These are phyloP conservation scores for Picochlorum sp. DNA, from an alignment of 139 green algal species.

Conservation along the genomic window DNA sequence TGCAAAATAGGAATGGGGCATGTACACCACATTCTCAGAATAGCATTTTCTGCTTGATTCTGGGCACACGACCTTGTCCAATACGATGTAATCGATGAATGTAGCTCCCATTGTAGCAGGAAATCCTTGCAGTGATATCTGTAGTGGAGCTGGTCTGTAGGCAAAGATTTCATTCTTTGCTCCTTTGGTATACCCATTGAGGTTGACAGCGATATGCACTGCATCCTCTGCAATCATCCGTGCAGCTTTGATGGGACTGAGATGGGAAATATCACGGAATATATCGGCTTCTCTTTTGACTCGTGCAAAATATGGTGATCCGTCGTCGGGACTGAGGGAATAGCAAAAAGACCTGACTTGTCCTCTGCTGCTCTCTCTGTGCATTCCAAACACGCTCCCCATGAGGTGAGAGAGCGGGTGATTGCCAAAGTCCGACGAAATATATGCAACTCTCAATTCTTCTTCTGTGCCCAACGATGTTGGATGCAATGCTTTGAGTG, in stretches of 20 bases:
- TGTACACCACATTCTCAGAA: slow-evolving; percentile 67
- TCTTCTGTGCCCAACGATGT: slow-evolving; percentile 34
- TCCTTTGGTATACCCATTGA: slow-evolving; percentile 93
- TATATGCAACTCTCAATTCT: slow-evolving; percentile 60
- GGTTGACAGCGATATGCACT: slow-evolving; percentile 75
- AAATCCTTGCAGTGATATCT: slow-evolving; percentile 84
- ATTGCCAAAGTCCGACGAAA: slow-evolving; percentile 86
- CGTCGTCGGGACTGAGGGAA: slow-evolving; percentile 64
- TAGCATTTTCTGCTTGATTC: slow-evolving; percentile 60
- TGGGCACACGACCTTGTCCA: slow-evolving; percentile 61
- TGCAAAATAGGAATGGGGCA: slow-evolving; percentile 91
- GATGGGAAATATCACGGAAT: slow-evolving; percentile 67
- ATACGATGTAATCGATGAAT: slow-evolving; percentile 79
- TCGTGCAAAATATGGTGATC: slow-evolving; percentile 59
- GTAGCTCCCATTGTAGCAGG: slow-evolving; percentile 70
- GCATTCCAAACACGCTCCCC: slow-evolving; percentile 79
- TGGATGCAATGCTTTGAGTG: slow-evolving; percentile 31
- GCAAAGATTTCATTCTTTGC: slow-evolving; percentile 90
- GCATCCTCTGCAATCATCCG: slow-evolving; percentile 50
- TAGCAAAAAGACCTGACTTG: slow-evolving; percentile 80
- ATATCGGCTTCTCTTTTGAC: slow-evolving; percentile 68
- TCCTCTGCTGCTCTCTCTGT: slow-evolving; percentile 40
- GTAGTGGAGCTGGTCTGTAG: slow-evolving; percentile 70
- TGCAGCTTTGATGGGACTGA: slow-evolving; percentile 46
- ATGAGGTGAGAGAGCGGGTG: slow-evolving; percentile 88